Evolutionary conservation across 371 early-diverging fungal species (phyloP), one percentile per base, ranked within the genome.

Genomic region (Mortierella sp.): DNA sequence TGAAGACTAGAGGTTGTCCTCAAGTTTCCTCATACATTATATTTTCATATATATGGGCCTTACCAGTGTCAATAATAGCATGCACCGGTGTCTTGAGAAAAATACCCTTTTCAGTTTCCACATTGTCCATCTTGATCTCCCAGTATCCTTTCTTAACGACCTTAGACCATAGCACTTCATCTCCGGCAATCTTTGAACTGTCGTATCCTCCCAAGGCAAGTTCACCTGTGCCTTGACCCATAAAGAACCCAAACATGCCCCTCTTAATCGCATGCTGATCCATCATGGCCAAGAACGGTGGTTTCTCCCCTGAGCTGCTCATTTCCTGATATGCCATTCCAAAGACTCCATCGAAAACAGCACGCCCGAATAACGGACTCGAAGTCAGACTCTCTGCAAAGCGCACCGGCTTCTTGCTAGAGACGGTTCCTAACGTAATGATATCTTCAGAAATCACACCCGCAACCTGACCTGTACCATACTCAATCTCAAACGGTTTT

Each of bases 111-210:
- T 82, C 86, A 7, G 87, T 65, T 8, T 79, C 56, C 14, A 87
- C 80, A 39, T 78, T 70, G 41, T 88, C 80, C 60, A 92, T 70
- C 24, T 80, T 79, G 28, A 93, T 88, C 79, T 90, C 90, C 95
- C 95, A 94, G 81, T 92, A 94, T 0, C 87, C 91, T 47, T 84
- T 85, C 66, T 91, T 87, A 30, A 88, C 81, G 23, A 89, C 86
- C 4, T 88, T 84, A 12, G 86, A 84, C 85, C 89, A 94, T 53
- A 81, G 50, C 3, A 92, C 41, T 0, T 87, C 83, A 23, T 88
- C 86, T 28, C 66, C 70, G 12, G 21, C 49, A 78, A 84, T 85
- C 23, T 82, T 82, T 26, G 66, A 61, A 39, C 62, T 52, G 61
- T 92, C 90, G 49, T 88, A 84, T 6, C 88, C 90, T 9, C 93